Conservation (phyloP, 495 filamentous ascomycete genomes). For the Aspergillus biplanus region DNA sequence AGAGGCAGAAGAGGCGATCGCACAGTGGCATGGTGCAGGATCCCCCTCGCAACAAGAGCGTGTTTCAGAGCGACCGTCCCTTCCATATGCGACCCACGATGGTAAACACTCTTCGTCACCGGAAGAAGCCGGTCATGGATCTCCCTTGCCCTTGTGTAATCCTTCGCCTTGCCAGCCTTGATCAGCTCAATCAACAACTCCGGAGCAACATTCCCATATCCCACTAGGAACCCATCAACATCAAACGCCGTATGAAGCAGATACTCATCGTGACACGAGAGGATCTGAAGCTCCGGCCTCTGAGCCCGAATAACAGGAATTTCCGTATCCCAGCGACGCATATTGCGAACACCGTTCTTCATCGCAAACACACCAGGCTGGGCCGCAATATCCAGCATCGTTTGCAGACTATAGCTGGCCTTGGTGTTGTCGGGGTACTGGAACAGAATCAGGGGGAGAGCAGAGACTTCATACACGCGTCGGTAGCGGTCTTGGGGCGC, state of each 20-base stretch:
- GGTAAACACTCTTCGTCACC: conserved; percentile 37
- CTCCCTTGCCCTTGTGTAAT: conserved; percentile 34
- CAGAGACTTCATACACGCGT: conserved; percentile 35
- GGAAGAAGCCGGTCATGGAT: conserved; percentile 38
- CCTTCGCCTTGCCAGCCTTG: conserved; percentile 37
- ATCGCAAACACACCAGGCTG: conserved; percentile 40
- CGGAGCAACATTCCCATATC: conserved; percentile 42
- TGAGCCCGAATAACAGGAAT: conserved; percentile 37
- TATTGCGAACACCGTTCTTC: conserved; percentile 45
- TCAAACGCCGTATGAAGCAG: conserved; percentile 41
- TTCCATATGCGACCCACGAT: conserved; percentile 41
- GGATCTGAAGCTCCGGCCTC: conserved; percentile 39
- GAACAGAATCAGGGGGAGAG: conserved; percentile 40
- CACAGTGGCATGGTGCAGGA: conserved; percentile 37
- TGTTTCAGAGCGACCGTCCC: conserved; percentile 40
- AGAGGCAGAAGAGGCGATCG: conserved; percentile 34
- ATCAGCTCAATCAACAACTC: conserved; percentile 39
- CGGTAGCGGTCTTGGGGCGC: conserved; percentile 41
- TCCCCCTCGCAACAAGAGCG: conserved; percentile 38
- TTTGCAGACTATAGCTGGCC: conserved; percentile 38
- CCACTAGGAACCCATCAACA: conserved; percentile 41
- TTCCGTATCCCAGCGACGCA: conserved; percentile 43
- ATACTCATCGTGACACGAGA: conserved; percentile 42
- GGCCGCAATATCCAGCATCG: conserved; percentile 41
- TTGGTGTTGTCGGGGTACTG: conserved; percentile 45